Evolutionary conservation across 1,139 yeast genomes (phyloP), one percentile per base, ranked within the genome.

Genomic region (Blastobotrys proliferans): DNA sequence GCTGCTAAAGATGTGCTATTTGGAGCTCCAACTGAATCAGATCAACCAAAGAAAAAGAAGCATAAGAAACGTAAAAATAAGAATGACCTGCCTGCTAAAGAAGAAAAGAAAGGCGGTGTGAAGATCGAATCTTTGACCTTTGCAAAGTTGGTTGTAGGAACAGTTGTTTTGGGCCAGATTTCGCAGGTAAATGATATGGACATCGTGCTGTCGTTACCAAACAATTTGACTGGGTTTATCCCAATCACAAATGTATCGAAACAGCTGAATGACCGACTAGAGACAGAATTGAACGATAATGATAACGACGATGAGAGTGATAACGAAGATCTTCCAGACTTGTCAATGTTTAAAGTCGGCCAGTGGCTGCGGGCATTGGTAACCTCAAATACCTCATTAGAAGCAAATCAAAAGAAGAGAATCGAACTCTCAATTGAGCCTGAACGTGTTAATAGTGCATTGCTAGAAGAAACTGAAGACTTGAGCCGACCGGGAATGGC

Each of bases 331-430:
- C 26, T 51, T 11, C 48, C 53, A 6, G 64, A 56, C 18, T 57
- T 86, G 47, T 60, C 67, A 1, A 62, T 77, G 43, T 88, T 90
- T 66, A 61, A 64, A 38, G 55, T 77, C 33, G 97, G 97, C 10
- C 94, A 86, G 62, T 92, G 94, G 88, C 67, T 92, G 38, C 77
- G 94, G 55, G 95, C 94, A 21, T 68, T 74, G 44, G 88, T 90
- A 6, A 73, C 74, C 6, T 74, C 74, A 34, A 52, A 60, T 14
- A 61, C 64, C 20, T 60, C 62, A 6, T 57, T 53, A 11, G 44
- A 54, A 3, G 55, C 55, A 21, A 52, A 54, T 35, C 47, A 53
- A 10, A 70, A 68, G 49, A 83, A 80, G 62, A 78, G 83, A 60
- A 75, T 92, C 35, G 82, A 80, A 51, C 70, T 92, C 38, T 72